Evolutionary conservation across 2,329 filamentous ascomycete genomes (phyloP), one percentile per base, ranked within the genome.

Genomic region (Colletotrichum tropicale): DNA sequence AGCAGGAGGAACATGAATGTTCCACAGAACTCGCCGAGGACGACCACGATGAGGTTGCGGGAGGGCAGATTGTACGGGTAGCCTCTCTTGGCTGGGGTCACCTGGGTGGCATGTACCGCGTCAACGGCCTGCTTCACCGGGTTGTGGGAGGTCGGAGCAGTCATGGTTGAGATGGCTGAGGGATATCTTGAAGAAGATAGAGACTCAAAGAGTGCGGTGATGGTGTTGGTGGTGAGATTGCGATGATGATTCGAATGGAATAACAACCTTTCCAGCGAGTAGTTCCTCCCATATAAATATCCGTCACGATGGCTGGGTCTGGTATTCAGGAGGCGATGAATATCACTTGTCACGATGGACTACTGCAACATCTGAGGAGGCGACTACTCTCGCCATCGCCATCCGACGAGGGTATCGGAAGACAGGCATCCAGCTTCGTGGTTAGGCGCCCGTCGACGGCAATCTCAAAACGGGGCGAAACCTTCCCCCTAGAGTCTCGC

Each of bases 1-100:
- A 87, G 81, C 52, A 89, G 85, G 2, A 90, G 83, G 81, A 90
- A 90, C 82, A 89, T 84, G 78, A 90, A 89, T 3, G 88, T 90
- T 67, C 88, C 89, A 77, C 87, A 86, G 67, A 90, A 88, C 82
- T 90, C 89, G 76, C 86, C 87, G 30, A 88, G 77, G 52, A 86
- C 80, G 21, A 88, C 84, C 55, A 87, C 82, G 13, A 85, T 67
- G 26, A 84, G 43, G 67, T 86, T 86, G 38, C 83, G 80, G n/a
- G 74, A 24, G 15, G 70, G 70, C 26, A 67, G 24, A 10, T 8
- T 48, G 13, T 30, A 43, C 5, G 62, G 52, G 62, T 65, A 65
- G 58, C 58, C 68, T 13, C 58, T 32, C 58, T 70, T 61, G 16
- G 38, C 58, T 26, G 58, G 34, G 6, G 68, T 58, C 32, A 36